Percentiles rank a stretch among this genome's conserved stretches.
phyloP scores from a whole-genome alignment of 176 grass and related monocot species.

The Oryza meyeriana region DNA sequence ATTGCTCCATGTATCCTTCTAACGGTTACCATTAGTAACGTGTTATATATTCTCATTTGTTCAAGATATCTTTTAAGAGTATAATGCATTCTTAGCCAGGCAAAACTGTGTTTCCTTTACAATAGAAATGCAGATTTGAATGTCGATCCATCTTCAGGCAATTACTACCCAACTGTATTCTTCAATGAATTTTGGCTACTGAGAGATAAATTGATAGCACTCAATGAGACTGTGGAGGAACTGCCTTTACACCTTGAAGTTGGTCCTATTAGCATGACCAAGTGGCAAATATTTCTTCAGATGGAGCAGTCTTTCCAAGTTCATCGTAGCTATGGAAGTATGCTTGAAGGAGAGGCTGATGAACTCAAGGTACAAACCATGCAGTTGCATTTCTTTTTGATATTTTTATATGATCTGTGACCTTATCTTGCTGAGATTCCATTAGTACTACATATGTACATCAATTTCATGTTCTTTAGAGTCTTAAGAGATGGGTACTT shows the following conservation, averaged over 20 bases:
- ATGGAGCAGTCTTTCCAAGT: constrained; percentile 98
- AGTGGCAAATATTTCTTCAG: constrained; percentile 96
- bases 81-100: neutral
- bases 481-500: neutral
- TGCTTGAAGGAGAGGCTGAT: constrained; percentile 99
- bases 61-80: neutral
- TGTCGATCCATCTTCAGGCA: constrained; percentile 52
- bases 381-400: neutral
- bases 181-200: constrained; percentile 99
- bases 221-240: constrained; percentile 78
- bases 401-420: neutral
- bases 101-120: constrained; percentile 58
- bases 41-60: neutral
- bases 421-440: constrained; percentile 1
- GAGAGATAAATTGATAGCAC: constrained; percentile 82
- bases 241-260: constrained; percentile 78
- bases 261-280: constrained; percentile 92
- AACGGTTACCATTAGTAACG: constrained; percentile 37
- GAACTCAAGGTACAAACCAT: constrained; percentile 94
- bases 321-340: constrained; percentile 94
- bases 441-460: neutral
- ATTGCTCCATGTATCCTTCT: constrained; percentile 85
- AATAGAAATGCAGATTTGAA: constrained; percentile 69
- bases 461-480: constrained; percentile 13
- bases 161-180: constrained; percentile 86